phyloP scores from a whole-genome alignment of 2,329 filamentous ascomycete genomes.

The Ampelomyces quisqualis region DNA sequence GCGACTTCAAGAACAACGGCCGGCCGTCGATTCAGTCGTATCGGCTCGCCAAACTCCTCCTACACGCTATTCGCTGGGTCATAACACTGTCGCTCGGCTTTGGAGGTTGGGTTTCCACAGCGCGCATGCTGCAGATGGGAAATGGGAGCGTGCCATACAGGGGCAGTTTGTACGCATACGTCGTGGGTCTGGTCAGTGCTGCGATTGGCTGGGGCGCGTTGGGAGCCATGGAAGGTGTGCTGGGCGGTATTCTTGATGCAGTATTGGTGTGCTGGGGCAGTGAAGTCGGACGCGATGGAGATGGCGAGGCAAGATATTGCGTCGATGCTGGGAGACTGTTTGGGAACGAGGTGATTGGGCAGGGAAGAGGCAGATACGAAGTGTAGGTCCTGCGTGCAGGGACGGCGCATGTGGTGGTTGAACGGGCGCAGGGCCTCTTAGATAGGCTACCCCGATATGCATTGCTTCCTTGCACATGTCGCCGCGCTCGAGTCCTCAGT shows the following conservation, averaged over 20 bases:
- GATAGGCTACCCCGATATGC: background rate
- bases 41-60: slow-evolving; percentile 82
- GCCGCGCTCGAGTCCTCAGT: too few species aligned
- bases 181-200: slow-evolving; percentile 87
- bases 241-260: slow-evolving; percentile 84
- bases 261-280: slow-evolving; percentile 93
- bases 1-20: slow-evolving; percentile 44
- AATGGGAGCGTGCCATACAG: slow-evolving; percentile 52
- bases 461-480: background rate
- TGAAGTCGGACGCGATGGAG: slow-evolving; percentile 58
- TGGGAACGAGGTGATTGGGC: slow-evolving; percentile 53
- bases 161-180: slow-evolving; percentile 90
- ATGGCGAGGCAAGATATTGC: slow-evolving; percentile 77
- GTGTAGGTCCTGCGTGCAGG: slow-evolving; percentile 18
- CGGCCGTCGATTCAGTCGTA: slow-evolving; percentile 72
- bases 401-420: too few species aligned
- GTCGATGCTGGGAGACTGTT: slow-evolving; percentile 89
- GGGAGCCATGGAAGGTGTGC: slow-evolving; percentile 83
- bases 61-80: slow-evolving; percentile 87
- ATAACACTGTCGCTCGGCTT: slow-evolving; percentile 90
- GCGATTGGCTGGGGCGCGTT: slow-evolving; percentile 94
- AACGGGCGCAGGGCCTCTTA: too few species aligned
- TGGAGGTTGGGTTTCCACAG: slow-evolving; percentile 94
- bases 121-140: slow-evolving; percentile 69
- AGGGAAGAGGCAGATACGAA: slow-evolving; percentile 29